phyloP scores from a whole-genome alignment of 495 filamentous ascomycete genomes.

The Penicillium goetzii region DNA sequence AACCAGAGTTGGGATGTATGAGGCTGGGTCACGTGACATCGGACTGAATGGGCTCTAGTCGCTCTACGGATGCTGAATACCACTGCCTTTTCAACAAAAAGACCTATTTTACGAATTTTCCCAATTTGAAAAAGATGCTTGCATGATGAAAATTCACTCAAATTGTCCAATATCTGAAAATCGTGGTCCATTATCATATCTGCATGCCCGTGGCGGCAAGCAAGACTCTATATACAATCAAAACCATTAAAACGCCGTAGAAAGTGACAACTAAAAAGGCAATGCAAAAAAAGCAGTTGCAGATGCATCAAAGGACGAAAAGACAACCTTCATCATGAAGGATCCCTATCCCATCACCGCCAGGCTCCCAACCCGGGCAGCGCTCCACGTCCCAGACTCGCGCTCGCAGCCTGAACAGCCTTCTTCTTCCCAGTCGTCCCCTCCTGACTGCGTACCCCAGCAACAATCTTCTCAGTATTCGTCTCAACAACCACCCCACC shows the following conservation, averaged over 20 bases:
- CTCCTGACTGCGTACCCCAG: constrained; percentile 80
- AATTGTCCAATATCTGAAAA: neutral
- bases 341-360: constrained; percentile 32
- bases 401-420: constrained; percentile 50
- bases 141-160: neutral
- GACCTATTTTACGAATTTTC: too few species aligned
- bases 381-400: constrained; percentile 42
- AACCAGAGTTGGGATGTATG: neutral
- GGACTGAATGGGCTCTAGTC: neutral
- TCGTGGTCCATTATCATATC: neutral
- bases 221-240: constrained; percentile 12
- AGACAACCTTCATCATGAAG: constrained; percentile 4
- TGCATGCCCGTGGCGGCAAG: neutral
- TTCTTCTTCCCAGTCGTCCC: constrained; percentile 75
- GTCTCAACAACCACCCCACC: constrained; percentile 97
- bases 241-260: constrained; percentile 4
- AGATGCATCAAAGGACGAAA: constrained; percentile 8
- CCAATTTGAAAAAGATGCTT: neutral
- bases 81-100: too few species aligned
- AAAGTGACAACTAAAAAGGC: neutral
- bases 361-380: constrained; percentile 48
- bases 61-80: too few species aligned
- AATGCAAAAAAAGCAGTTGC: neutral
- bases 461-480: constrained; percentile 81
- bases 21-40: neutral